Conservation (phyloP, 1,284 basidiomycete genomes). For the Microbotryum violaceum region DNA sequence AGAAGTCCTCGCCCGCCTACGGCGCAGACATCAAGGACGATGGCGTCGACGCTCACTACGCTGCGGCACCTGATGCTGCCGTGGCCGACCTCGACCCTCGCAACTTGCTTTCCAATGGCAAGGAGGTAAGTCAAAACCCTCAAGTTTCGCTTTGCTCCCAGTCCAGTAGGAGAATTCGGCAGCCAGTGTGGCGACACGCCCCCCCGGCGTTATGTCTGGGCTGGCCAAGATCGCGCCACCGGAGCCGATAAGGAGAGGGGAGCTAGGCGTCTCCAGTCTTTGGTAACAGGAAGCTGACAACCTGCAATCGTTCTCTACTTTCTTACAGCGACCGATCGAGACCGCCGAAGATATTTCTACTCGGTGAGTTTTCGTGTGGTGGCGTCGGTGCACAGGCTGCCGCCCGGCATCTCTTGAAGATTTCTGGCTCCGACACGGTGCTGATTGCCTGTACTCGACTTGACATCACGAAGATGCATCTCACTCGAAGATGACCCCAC, state of each 20-base stretch:
- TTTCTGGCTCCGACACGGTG: no score
- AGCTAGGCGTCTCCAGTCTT: no score
- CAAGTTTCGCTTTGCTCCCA: no score
- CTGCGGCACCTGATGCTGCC: not conserved
- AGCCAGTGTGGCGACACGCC: no score
- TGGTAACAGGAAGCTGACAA: no score
- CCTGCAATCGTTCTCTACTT: no score
- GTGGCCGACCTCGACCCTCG: not conserved
- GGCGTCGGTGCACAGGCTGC: not conserved
- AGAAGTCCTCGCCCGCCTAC: no score
- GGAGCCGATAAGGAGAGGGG: no score
- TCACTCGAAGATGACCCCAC: conserved; percentile 30
- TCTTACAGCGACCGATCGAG: conserved; percentile 8
- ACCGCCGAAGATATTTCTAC: conserved; percentile 30
- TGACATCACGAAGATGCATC: conserved; percentile 12
- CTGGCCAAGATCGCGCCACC: no score
- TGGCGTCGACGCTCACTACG: not conserved
- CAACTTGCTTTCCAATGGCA: conserved; percentile 1
- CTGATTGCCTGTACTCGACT: not conserved
- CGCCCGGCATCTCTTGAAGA: not conserved
- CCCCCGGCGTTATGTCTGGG: no score
- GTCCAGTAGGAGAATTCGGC: no score
- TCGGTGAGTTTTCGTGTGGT: not conserved
- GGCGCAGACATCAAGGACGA: not conserved
- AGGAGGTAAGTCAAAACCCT: not conserved